phyloP scores from a whole-genome alignment of 2,329 filamentous ascomycete genomes.

The Aspergillus brunneoviolaceus region DNA sequence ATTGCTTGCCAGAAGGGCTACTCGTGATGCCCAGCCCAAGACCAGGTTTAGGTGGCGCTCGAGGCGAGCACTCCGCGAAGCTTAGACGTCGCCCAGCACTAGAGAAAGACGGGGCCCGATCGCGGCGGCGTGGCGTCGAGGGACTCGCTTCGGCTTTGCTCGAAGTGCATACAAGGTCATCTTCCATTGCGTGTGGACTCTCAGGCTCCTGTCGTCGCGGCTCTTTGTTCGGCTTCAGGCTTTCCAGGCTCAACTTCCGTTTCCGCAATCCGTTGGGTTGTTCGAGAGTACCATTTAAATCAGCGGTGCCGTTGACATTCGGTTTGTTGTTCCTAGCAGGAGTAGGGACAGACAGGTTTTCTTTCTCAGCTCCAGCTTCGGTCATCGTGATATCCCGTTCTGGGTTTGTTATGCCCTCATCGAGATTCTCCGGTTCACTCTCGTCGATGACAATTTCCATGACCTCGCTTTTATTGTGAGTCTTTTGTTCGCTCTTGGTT shows the following conservation, averaged over 20 bases:
- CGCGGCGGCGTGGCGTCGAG: slow-evolving; percentile 13
- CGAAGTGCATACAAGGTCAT: slow-evolving; percentile 2
- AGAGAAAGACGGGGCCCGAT: slow-evolving; percentile 23
- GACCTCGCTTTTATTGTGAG: not conserved
- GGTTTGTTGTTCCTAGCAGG: not conserved
- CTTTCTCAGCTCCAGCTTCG: not conserved
- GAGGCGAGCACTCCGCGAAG: slow-evolving; percentile 11
- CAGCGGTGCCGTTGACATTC: not conserved
- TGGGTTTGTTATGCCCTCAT: not conserved
- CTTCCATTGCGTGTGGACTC: slow-evolving; percentile 4
- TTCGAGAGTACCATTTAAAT: not conserved
- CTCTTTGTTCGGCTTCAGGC: slow-evolving; percentile 24
- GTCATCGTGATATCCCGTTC: not conserved
- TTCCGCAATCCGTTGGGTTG: slow-evolving; percentile 20
- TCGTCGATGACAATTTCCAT: not conserved
- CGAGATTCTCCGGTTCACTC: not conserved
- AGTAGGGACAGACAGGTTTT: not conserved
- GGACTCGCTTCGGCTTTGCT: slow-evolving; percentile 16
- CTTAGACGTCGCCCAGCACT: slow-evolving; percentile 18
- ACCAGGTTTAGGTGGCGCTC: slow-evolving; percentile 15
- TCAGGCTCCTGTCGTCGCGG: slow-evolving; percentile 22
- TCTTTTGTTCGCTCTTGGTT: not conserved
- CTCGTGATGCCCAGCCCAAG: slow-evolving; percentile 31
- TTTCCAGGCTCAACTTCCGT: slow-evolving; percentile 27
- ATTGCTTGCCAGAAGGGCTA: slow-evolving; percentile 25